Evolutionary conservation across 1,284 basidiomycete species (phyloP).

Genomic region (Agaricales sp.): DNA sequence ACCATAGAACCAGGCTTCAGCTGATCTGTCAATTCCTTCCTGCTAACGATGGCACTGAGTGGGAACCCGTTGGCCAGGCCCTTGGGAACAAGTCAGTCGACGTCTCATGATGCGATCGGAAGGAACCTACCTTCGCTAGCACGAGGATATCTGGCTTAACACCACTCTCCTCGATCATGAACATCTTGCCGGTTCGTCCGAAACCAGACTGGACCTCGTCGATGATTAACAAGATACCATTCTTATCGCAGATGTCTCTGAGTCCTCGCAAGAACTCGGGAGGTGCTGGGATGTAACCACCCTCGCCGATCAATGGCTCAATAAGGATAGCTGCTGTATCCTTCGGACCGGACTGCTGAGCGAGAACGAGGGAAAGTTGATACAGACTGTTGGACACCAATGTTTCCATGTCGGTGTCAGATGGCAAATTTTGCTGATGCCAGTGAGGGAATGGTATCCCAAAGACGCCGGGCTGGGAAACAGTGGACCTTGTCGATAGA

Average conservation of each 20-base stretch:
- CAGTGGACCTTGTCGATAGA: constrained; percentile 3
- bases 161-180: constrained; percentile 69
- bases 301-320: constrained; percentile 91
- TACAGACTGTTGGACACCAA: constrained; percentile 65
- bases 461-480: constrained; percentile 69
- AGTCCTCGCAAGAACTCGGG: constrained; percentile 72
- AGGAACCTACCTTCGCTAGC: constrained; percentile 65
- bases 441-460: constrained; percentile 86
- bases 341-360: constrained; percentile 74
- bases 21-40: constrained; percentile 75
- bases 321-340: constrained; percentile 91
- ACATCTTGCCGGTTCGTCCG: constrained; percentile 83
- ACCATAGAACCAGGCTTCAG: constrained; percentile 78
- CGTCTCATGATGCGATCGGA: background rate
- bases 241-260: constrained; percentile 77
- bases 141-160: constrained; percentile 83
- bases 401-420: constrained; percentile 52
- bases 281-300: constrained; percentile 89
- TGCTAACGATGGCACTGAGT: constrained; percentile 75
- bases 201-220: constrained; percentile 92
- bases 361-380: constrained; percentile 76
- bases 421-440: constrained; percentile 72
- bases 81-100: constrained; percentile 20
- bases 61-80: constrained; percentile 94
- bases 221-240: constrained; percentile 74